Evolutionary conservation across 192 early-diverging fungal species (phyloP).

Genomic region (Dispira simplex): DNA sequence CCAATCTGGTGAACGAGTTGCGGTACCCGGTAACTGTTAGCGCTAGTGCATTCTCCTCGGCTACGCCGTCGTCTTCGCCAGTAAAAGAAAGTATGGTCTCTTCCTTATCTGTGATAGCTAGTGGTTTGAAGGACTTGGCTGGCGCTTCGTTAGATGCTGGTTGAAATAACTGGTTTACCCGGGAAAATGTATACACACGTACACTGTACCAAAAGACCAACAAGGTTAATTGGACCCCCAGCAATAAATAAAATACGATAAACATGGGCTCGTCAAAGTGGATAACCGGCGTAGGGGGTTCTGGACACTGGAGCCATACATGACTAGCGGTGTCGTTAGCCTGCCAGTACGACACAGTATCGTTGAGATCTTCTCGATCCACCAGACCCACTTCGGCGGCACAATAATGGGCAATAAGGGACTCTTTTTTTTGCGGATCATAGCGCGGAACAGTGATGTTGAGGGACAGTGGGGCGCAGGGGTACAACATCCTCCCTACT

Average conservation of each 20-base stretch:
- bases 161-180: neutral
- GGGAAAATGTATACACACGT: neutral
- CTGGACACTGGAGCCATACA: constrained; percentile 35
- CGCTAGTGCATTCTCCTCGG: neutral
- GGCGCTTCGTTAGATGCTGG: neutral
- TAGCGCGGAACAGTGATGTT: constrained; percentile 30
- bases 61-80: neutral
- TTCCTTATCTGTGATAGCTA: neutral
- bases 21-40: neutral
- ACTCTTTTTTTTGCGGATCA: constrained; percentile 23
- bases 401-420: constrained; percentile 17
- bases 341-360: neutral
- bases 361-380: neutral
- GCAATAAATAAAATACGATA: constrained; percentile 32
- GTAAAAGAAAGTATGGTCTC: neutral
- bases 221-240: constrained; percentile 25
- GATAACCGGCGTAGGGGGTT: constrained; percentile 23
- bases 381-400: constrained; percentile 11
- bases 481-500: constrained; percentile 20
- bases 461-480: constrained; percentile 29
- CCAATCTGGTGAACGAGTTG: neutral
- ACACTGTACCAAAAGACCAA: constrained; percentile 23
- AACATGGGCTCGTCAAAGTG: constrained; percentile 36
- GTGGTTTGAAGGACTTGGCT: neutral
- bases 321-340: neutral